phyloP scores from a whole-genome alignment of 2,329 filamentous ascomycete genomes.

The Dothideomycetes sp. region DNA sequence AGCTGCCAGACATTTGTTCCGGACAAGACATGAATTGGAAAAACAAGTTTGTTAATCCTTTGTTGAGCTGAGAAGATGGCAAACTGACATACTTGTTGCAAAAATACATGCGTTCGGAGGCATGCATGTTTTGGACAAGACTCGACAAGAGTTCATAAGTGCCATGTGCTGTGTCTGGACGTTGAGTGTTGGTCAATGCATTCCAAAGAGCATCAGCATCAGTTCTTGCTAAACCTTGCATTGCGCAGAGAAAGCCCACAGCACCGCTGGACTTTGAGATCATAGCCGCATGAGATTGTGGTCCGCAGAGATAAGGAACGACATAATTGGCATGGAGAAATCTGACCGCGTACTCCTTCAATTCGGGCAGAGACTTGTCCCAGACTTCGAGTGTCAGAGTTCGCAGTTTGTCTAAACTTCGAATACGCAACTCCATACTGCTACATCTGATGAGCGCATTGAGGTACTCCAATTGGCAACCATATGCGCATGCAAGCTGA shows the following conservation, averaged over 20 bases:
- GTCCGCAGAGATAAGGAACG: slow-evolving; percentile 77
- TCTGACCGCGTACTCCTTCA: slow-evolving; percentile 55
- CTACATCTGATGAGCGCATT: slow-evolving; percentile 69
- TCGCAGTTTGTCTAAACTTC: slow-evolving; percentile 68
- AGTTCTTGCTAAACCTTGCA: slow-evolving; percentile 57
- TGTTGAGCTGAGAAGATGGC: not conserved
- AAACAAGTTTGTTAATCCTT: not conserved
- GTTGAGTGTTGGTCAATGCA: slow-evolving; percentile 69
- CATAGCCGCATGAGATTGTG: slow-evolving; percentile 86
- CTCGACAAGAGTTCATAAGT: slow-evolving; percentile 57
- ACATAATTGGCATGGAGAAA: slow-evolving; percentile 63
- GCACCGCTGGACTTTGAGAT: slow-evolving; percentile 75
- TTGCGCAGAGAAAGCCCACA: slow-evolving; percentile 76
- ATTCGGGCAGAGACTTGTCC: slow-evolving; percentile 44
- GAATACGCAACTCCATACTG: slow-evolving; percentile 82
- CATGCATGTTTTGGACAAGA: slow-evolving; percentile 38
- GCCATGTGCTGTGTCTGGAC: slow-evolving; percentile 75
- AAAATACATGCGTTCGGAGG: slow-evolving; percentile 50
- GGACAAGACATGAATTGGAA: not conserved
- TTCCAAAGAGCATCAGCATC: slow-evolving; percentile 80
- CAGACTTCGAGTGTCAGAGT: slow-evolving; percentile 53
- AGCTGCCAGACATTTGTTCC: not conserved
- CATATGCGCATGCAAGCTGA: slow-evolving; percentile 28
- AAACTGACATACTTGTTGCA: slow-evolving; percentile 49
- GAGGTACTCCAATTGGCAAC: slow-evolving; percentile 62